Evolutionary conservation across 202 grass and related monocot genomes (phyloP).

Genomic region (Panicum virgatum): DNA sequence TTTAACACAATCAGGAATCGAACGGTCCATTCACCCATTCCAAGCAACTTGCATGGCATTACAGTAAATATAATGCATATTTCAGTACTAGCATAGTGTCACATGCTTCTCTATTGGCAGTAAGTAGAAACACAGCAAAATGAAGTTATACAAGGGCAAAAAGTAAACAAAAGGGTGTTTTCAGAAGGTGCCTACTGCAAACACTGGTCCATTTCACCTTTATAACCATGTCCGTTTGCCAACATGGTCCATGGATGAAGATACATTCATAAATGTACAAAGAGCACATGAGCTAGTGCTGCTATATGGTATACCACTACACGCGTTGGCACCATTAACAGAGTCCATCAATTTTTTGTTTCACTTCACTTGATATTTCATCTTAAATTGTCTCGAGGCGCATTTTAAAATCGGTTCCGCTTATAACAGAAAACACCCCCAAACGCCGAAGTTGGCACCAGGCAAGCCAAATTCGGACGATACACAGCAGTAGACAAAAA

Average conservation of each 20-base stretch:
- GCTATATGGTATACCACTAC: neutral
- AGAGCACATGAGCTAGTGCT: neutral
- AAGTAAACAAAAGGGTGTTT: neutral
- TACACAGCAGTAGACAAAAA: neutral
- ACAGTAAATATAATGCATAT: neutral
- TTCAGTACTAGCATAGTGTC: neutral
- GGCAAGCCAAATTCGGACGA: neutral
- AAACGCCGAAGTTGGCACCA: neutral
- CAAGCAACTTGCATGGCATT: neutral
- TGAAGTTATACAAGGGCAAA: neutral
- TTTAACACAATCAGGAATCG: neutral
- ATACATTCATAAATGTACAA: neutral
- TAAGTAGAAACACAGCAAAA: neutral
- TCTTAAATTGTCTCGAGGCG: neutral
- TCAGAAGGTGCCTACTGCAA: neutral
- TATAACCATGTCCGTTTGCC: neutral
- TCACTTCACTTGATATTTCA: neutral
- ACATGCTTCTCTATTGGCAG: neutral
- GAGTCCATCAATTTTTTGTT: too few species aligned
- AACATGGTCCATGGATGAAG: neutral
- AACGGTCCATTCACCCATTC: neutral
- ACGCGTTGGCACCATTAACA: neutral
- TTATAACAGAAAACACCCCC: neutral
- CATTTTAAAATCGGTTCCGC: neutral
- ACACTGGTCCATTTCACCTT: neutral